Evolutionary conservation across 306 rosid species (phyloP).

Genomic region (Pyrus pyrifolia): DNA sequence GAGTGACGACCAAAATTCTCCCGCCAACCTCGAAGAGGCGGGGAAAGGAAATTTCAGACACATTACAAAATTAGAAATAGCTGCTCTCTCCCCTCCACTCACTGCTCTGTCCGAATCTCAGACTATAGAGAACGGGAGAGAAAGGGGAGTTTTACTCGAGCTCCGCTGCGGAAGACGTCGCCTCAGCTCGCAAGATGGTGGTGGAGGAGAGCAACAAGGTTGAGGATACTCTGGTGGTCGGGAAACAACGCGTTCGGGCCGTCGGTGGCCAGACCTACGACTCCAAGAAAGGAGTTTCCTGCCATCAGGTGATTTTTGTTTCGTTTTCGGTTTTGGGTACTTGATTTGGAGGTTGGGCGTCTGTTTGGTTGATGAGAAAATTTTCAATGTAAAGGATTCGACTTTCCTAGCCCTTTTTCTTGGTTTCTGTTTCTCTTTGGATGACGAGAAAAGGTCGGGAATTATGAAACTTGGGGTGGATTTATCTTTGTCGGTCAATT

Average conservation of each 20-base stretch:
- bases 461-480: background rate
- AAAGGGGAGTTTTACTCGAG: background rate
- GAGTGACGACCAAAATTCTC: background rate
- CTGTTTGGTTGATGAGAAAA: background rate
- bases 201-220: background rate
- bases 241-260: slow-evolving; percentile 21
- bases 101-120: background rate
- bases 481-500: background rate
- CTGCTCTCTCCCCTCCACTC: background rate
- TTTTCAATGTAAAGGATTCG: background rate
- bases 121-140: background rate
- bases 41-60: too few relatives aligned
- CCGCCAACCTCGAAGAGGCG: background rate
- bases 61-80: background rate
- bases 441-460: background rate
- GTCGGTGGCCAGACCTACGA: slow-evolving; percentile 47
- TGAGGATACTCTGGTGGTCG: background rate
- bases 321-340: background rate
- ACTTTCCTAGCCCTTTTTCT: background rate
- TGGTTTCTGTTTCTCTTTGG: background rate
- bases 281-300: slow-evolving; percentile 41
- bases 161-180: background rate
- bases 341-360: background rate
- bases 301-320: slow-evolving; percentile 52
- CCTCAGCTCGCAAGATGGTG: background rate